Percentiles rank a stretch among this genome's conserved stretches.
These are phyloP conservation scores for Phyllosticta paracitricarpa DNA, from an alignment of 2,329 filamentous ascomycete genomes.

Conservation along the genomic window DNA sequence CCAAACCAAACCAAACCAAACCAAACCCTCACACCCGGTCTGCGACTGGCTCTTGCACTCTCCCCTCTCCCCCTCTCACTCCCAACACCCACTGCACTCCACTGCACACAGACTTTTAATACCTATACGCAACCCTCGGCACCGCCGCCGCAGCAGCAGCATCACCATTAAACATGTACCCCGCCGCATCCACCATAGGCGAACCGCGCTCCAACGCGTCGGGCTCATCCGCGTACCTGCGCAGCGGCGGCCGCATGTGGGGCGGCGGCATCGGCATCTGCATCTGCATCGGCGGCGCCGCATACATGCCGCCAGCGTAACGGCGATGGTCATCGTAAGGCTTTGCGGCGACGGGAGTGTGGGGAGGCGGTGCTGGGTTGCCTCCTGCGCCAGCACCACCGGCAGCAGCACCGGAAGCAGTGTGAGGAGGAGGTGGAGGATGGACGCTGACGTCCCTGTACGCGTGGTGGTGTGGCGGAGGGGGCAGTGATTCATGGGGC, in stretches of 20 bases:
- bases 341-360: neutral
- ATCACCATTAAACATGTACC: neutral
- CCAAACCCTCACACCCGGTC: too few relatives aligned
- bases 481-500: neutral
- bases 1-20: too few relatives aligned
- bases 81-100: neutral
- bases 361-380: neutral
- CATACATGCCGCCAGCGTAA: conserved; percentile 14
- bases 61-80: neutral
- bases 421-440: too few relatives aligned
- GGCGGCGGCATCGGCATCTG: too few relatives aligned
- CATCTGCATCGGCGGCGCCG: conserved; percentile 12
- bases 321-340: conserved; percentile 20
- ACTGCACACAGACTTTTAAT: conserved; percentile 13
- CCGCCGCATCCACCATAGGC: neutral
- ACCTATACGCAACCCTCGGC: conserved; percentile 27
- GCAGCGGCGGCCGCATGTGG: conserved; percentile 6
- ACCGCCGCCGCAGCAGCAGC: neutral
- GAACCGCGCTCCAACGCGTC: conserved; percentile 13
- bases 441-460: conserved; percentile 31
- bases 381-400: neutral
- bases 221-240: conserved; percentile 33
- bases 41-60: neutral
- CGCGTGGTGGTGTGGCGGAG: conserved; percentile 20
- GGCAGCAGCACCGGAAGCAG: conserved; percentile 10